Conservation (phyloP, 495 filamentous ascomycete species). For the Corynascus novoguineensis region DNA sequence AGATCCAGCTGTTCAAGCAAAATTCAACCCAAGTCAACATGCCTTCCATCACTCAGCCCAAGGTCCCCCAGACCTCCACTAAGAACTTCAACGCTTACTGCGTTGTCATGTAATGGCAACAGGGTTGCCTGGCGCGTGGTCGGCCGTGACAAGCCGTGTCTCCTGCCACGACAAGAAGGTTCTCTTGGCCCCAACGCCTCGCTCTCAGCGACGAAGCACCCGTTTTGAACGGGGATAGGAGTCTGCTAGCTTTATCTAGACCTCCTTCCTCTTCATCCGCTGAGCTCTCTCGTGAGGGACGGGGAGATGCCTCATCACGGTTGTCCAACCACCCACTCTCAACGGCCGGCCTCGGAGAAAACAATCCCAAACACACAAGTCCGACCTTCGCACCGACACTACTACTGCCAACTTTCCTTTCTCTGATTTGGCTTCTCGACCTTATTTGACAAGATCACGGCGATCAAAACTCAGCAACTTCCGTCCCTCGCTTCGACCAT, state of each 20-base stretch:
- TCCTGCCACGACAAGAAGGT: neutral
- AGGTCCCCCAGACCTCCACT: conserved; percentile 30
- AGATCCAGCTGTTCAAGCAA: conserved; percentile 9
- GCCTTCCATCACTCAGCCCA: conserved; percentile 31
- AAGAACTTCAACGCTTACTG: conserved; percentile 33
- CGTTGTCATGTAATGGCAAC: conserved; percentile 36
- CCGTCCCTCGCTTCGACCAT: neutral
- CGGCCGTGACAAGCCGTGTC: neutral
- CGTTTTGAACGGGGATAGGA: neutral
- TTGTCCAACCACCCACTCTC: too few relatives aligned
- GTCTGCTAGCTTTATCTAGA: neutral
- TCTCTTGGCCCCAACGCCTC: neutral
- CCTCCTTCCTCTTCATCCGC: neutral
- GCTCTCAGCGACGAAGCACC: conserved; percentile 1
- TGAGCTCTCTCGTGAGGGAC: too few relatives aligned
- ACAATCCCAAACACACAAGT: too few relatives aligned
- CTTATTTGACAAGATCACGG: neutral
- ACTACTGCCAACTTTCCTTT: neutral
- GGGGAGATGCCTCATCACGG: too few relatives aligned
- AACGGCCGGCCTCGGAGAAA: too few relatives aligned
- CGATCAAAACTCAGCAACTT: neutral
- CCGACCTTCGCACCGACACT: too few relatives aligned
- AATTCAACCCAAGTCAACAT: conserved; percentile 26
- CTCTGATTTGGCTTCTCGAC: neutral
- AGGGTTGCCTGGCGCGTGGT: neutral